Evolutionary conservation across 73 alveolate species (phyloP), one percentile per base, ranked within the genome.

Genomic region (Paramecium pentaurelia): DNA sequence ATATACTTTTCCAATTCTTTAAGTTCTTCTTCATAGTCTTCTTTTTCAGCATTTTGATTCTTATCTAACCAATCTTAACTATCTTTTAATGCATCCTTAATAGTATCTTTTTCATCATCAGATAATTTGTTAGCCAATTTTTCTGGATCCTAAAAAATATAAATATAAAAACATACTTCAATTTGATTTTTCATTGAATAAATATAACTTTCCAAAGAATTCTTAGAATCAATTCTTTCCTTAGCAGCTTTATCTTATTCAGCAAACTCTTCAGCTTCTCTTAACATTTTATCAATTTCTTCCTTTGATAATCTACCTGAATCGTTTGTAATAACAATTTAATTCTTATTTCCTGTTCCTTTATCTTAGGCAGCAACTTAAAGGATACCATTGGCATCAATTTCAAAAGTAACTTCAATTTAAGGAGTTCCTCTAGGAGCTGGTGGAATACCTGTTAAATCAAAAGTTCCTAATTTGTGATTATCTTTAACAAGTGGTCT

Each of bases 381-480:
- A 40, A 97, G 95, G 42, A 95, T 95, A 45, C 98, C 97, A 86
- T 97, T 97, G 93, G 93, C 99, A 90, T 97, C 99, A 70, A 97
- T 95, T 88, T 95, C 98, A 91, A 97, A 97, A 18, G 99, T 95
- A 10, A 98, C 99, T 88, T 97, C 99, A 93, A 98, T 98, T 95
- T 98, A 98, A 2, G 99, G 99, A 70, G 95, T 99, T 34, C 99
- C 99, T 94, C 99, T 92, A 28, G 99, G 98, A 71, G 99, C 99
- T 27, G 98, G 97, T 22, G 99, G 99, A 28, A 98, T 96, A 22
- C 99, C 99, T 51, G 97, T 95, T 54, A 98, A 95, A 86, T 95
- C 99, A 85, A 98, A 98, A 91, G 98, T 97, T 73, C 99, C 99
- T 37, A 98, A 97, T 71, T 94, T 86, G 93, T 98, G 99, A 95